Conservation (phyloP, 805 yeast species). For the Candida yuanshanica region DNA sequence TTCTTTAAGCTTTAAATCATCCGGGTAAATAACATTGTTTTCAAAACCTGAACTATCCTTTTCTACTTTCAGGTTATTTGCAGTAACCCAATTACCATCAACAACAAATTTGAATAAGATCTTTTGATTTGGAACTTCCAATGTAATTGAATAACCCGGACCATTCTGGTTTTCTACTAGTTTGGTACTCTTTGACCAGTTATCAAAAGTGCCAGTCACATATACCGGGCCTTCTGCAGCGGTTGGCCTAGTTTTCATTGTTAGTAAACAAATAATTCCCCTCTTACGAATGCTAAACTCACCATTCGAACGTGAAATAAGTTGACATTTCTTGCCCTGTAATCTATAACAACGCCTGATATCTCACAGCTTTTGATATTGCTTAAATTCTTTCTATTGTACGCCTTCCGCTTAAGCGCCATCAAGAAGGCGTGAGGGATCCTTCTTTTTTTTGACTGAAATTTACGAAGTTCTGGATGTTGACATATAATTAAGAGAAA, state of each 20-base stretch:
- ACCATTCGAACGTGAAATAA: conserved; percentile 11
- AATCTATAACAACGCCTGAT: neutral
- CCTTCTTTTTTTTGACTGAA: too few relatives aligned
- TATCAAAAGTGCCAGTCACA: conserved; percentile 56
- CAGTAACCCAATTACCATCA: conserved; percentile 49
- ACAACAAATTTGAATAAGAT: conserved; percentile 50
- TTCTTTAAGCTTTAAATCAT: conserved; percentile 17
- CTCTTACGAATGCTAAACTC: conserved; percentile 1
- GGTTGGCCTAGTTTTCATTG: conserved; percentile 25
- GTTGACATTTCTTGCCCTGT: neutral
- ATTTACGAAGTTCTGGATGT: too few relatives aligned
- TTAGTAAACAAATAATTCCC: neutral
- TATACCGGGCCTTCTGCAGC: conserved; percentile 34
- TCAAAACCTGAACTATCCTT: conserved; percentile 40
- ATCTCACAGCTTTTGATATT: too few relatives aligned
- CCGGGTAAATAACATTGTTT: conserved; percentile 43
- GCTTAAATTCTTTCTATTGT: too few relatives aligned
- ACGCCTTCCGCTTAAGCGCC: too few relatives aligned
- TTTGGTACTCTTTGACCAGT: conserved; percentile 45
- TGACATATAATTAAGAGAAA: too few relatives aligned
- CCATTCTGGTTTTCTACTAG: conserved; percentile 35
- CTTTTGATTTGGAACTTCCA: conserved; percentile 35
- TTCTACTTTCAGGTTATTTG: conserved; percentile 32
- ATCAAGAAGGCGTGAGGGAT: too few relatives aligned
- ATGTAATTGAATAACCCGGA: conserved; percentile 36